Evolutionary conservation across 2,329 filamentous ascomycete genomes (phyloP), one percentile per base, ranked within the genome.

Genomic region (Emmonsiellopsis sp.): DNA sequence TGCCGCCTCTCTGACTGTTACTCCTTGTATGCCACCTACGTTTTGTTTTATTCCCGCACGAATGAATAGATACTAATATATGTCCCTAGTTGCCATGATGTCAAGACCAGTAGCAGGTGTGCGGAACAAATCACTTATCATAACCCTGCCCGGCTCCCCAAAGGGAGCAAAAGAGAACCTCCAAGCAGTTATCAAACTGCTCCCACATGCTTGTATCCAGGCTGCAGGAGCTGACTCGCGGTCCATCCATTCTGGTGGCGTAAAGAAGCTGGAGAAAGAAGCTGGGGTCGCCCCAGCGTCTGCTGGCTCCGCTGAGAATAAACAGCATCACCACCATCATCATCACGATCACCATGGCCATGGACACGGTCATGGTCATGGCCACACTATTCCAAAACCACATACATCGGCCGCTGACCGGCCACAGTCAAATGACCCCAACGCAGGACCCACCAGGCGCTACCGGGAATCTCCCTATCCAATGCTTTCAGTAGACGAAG

Each of bases 81-180:
- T 47, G 14, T 27, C 50, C 27, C 54, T 52, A 95, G 90, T 98
- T 72, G 93, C 93, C 44, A 85, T 95, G 75, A 98, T 98, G 93
- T 88, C 93, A 50, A 82, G 93, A 45, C 93, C 93, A 4, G 87
- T 94, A 10, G 93, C 93, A 21, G 93, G 93, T 2, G 84, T 95
- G 2, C 79, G 93, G 34, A 85, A 92, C 57, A 83, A 83, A 56
- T 85, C 88, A 0, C 71, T 98, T 51, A 86, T 98, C 27, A 73
- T 96, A 57, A 98, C 93, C 0, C 75, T 98, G 3, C 93, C 93
- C 0, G 93, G 93, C 1, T 97, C 92, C 0, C 93, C 93, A 0
- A 97, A 97, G 68, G 93, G 91, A 1, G 93, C 93, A 7, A 88
- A 84, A 63, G 93, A 98, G 73, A 98, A 97, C 64, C 79, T 98